Evolutionary conservation across 768 basidiomycete genomes (phyloP).

Genomic region (Termitomyces sp.): DNA sequence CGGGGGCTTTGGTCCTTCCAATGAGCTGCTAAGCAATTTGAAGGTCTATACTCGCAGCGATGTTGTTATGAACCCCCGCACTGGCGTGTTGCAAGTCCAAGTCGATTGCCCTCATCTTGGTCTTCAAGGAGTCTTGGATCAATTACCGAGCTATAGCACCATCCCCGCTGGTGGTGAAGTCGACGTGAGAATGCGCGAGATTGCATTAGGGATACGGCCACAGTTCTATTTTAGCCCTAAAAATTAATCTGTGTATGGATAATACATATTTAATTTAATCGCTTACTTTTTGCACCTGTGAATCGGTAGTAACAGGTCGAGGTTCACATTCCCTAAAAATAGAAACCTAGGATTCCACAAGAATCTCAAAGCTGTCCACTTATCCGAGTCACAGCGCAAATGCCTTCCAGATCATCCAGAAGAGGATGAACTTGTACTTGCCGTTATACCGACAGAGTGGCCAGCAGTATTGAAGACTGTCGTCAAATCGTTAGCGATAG

Average conservation of each 20-base stretch:
- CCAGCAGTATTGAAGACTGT: conserved; percentile 31
- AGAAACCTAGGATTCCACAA: neutral
- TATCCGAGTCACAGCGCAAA: conserved; percentile 34
- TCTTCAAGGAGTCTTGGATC: neutral
- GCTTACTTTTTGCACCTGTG: too few species aligned
- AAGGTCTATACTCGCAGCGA: conserved; percentile 9
- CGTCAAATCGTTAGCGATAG: neutral
- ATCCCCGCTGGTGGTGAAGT: neutral
- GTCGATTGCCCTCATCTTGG: neutral
- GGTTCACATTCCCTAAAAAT: too few species aligned
- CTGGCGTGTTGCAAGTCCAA: neutral
- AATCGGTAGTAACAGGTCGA: too few species aligned
- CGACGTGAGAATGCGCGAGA: neutral
- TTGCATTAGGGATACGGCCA: neutral
- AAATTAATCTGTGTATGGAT: neutral
- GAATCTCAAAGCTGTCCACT: conserved; percentile 1
- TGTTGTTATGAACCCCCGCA: neutral
- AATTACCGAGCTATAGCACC: neutral
- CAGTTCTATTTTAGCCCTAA: neutral
- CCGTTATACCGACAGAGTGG: conserved; percentile 19
- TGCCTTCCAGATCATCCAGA: conserved; percentile 23
- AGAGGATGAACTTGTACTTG: too few species aligned
- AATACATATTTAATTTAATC: neutral
- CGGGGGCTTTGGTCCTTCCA: neutral
- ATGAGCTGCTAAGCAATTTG: neutral